A percentile compares a stretch with the other conserved stretches of the same genome.
Conservation (phyloP, 208 protist species). For the Crithidia thermophila region DNA sequence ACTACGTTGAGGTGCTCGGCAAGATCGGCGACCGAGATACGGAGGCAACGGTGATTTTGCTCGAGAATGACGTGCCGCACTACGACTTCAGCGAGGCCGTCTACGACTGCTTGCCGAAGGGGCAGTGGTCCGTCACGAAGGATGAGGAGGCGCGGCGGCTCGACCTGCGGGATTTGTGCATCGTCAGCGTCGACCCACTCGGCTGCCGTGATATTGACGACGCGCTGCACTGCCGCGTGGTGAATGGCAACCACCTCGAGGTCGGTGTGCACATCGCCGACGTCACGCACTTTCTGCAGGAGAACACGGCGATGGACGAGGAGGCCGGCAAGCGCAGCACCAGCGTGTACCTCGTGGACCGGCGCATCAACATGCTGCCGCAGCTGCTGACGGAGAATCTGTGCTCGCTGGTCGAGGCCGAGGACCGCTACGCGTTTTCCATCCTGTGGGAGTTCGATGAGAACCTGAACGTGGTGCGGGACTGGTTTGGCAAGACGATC, state of each 20-base stretch:
- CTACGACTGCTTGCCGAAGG: constrained; percentile 90
- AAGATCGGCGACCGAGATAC: constrained; percentile 94
- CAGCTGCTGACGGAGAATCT: constrained; percentile 95
- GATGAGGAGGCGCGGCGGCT: constrained; percentile 76
- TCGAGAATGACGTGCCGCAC: constrained; percentile 94
- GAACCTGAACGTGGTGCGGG: constrained; percentile 80
- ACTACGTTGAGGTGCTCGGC: constrained; percentile 94
- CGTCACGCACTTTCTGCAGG: constrained; percentile 95
- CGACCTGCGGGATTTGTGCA: constrained; percentile 87
- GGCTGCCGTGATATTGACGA: constrained; percentile 94
- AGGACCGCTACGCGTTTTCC: constrained; percentile 95
- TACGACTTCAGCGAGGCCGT: constrained; percentile 92
- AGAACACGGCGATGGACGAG: constrained; percentile 92
- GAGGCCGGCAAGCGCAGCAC: constrained; percentile 95
- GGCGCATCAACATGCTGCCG: constrained; percentile 98
- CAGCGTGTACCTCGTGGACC: constrained; percentile 96
- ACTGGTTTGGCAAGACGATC: constrained; percentile 93
- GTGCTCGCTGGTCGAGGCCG: constrained; percentile 92
- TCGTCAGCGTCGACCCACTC: constrained; percentile 95
- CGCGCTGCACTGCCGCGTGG: constrained; percentile 81
- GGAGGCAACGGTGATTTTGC: constrained; percentile 93
- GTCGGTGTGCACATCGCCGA: constrained; percentile 98
- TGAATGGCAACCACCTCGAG: constrained; percentile 88
- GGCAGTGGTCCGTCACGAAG: constrained; percentile 80
- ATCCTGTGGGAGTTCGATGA: constrained; percentile 95